Conservation (phyloP, 1,139 yeast genomes). For the Debaryomycetaceae sp. region DNA sequence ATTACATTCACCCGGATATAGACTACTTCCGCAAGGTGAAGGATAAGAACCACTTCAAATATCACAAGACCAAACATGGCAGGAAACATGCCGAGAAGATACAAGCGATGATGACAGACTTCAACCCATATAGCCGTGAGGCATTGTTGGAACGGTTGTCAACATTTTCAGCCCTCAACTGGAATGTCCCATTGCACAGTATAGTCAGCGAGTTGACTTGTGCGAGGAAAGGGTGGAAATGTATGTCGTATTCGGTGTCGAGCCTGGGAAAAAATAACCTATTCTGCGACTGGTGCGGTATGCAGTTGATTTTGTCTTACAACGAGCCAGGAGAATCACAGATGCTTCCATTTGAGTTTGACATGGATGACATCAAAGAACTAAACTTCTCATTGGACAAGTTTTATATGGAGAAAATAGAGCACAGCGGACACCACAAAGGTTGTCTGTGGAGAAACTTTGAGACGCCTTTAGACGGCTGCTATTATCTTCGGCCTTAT, state of each 20-base stretch:
- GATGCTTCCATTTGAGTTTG: slow-evolving; percentile 15
- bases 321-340: slow-evolving; percentile 11
- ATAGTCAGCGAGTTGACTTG: slow-evolving; percentile 32
- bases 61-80: slow-evolving; percentile 27
- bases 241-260: slow-evolving; percentile 24
- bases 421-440: slow-evolving; percentile 22
- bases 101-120: slow-evolving; percentile 15
- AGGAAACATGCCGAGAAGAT: slow-evolving; percentile 11
- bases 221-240: slow-evolving; percentile 43
- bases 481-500: slow-evolving; percentile 36
- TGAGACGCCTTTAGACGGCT: slow-evolving; percentile 32
- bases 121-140: slow-evolving; percentile 34
- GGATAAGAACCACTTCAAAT: slow-evolving; percentile 32
- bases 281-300: slow-evolving; percentile 32
- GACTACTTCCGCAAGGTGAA: slow-evolving; percentile 37
- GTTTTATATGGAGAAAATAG: slow-evolving; percentile 24
- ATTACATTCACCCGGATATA: slow-evolving; percentile 32
- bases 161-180: slow-evolving; percentile 32
- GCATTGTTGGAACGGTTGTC: slow-evolving; percentile 25
- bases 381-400: slow-evolving; percentile 22
- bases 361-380: slow-evolving; percentile 18
- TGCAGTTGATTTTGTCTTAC: slow-evolving; percentile 26
- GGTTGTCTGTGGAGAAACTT: slow-evolving; percentile 39
- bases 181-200: slow-evolving; percentile 25
- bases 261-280: slow-evolving; percentile 28